Evolutionary conservation across 169 alveolate genomes (phyloP).

Genomic region (Cyclospora cayetanensis): DNA sequence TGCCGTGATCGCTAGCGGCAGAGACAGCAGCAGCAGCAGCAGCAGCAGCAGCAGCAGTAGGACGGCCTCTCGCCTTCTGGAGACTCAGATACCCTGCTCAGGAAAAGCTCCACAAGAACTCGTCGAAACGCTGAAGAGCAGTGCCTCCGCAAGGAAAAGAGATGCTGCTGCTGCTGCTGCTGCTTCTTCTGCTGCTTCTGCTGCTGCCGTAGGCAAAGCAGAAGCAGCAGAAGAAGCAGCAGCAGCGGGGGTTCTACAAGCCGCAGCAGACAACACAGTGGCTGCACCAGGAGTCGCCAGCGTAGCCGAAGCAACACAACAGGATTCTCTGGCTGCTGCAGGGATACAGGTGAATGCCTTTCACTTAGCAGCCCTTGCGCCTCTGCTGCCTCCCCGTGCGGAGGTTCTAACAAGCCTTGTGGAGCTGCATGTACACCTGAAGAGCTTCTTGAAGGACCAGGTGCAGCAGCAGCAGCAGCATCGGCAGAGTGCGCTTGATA

Average conservation of each 20-base stretch:
- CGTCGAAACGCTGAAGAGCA: no score
- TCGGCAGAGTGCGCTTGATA: background rate
- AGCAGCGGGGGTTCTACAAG: background rate
- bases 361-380: background rate
- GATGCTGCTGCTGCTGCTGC: no score
- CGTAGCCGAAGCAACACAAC: slow-evolving; percentile 36
- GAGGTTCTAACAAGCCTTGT: background rate
- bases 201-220: background rate
- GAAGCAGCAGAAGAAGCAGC: no score
- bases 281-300: background rate
- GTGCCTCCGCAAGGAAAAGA: no score
- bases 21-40: slow-evolving; percentile 19
- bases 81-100: no score
- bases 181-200: no score
- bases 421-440: slow-evolving; percentile 15
- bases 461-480: slow-evolving; percentile 53
- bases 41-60: slow-evolving; percentile 18
- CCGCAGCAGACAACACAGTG: no score
- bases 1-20: slow-evolving; percentile 30
- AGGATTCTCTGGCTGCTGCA: background rate
- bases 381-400: background rate
- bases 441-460: background rate
- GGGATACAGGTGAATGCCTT: slow-evolving; percentile 40
- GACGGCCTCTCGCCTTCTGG: background rate
- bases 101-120: no score